These are phyloP conservation scores for Termitomyces sp. DNA, from an alignment of 768 basidiomycete genomes.

Conservation along the genomic window DNA sequence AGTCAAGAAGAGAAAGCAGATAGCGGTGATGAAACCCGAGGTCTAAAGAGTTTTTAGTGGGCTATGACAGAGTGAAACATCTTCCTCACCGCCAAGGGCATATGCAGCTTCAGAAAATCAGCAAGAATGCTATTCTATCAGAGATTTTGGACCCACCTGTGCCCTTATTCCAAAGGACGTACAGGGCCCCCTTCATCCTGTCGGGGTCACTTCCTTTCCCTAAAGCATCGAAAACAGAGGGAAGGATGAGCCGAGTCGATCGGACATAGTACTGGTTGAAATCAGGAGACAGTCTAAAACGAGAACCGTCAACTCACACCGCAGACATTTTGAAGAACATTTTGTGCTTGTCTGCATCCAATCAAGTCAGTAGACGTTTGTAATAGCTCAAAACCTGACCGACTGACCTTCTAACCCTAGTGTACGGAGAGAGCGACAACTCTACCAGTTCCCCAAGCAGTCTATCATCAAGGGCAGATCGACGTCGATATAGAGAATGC, in stretches of 20 bases:
- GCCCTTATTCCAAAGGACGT: constrained; percentile 71
- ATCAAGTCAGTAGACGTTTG: background rate
- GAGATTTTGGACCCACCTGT: constrained; percentile 40
- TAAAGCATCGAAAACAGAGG: constrained; percentile 57
- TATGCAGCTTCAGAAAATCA: constrained; percentile 47
- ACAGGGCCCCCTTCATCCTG: constrained; percentile 92
- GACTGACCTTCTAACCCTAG: constrained; percentile 64
- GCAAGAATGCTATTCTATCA: background rate
- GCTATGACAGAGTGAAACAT: background rate
- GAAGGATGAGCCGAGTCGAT: constrained; percentile 64
- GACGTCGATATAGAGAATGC: constrained; percentile 69
- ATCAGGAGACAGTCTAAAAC: constrained; percentile 5
- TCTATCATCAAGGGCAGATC: constrained; percentile 70
- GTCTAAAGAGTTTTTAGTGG: constrained; percentile 35
- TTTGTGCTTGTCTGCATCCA: constrained; percentile 64
- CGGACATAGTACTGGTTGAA: constrained; percentile 58
- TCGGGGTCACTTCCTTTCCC: constrained; percentile 81
- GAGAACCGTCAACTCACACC: constrained; percentile 40
- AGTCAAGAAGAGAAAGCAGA: constrained; percentile 61
- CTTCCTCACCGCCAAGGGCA: constrained; percentile 57
- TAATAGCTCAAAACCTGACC: background rate
- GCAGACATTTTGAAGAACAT: constrained; percentile 58
- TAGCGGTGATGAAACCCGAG: constrained; percentile 52
- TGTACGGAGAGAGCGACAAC: constrained; percentile 77
- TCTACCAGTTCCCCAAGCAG: constrained; percentile 67